A percentile compares a stretch with the other conserved stretches of the same genome.
Conservation (phyloP, 768 basidiomycete genomes). For the Leccinum incarnatum region DNA sequence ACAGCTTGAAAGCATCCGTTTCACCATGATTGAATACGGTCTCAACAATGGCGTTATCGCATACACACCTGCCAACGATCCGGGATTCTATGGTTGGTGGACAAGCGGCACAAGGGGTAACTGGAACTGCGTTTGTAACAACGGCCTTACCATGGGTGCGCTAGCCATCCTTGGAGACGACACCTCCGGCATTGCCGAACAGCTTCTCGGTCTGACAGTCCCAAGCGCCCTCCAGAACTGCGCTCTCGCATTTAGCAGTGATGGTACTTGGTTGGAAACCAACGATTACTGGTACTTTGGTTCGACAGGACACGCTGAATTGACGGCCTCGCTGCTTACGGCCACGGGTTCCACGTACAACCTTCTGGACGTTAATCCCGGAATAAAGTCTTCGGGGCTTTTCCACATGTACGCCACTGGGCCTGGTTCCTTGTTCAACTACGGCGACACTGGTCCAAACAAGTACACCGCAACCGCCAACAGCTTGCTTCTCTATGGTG, state of each 20-base stretch:
- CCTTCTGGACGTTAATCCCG: constrained; percentile 67
- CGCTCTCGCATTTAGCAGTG: constrained; percentile 53
- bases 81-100: constrained; percentile 72
- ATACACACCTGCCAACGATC: constrained; percentile 40
- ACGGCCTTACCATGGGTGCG: constrained; percentile 83
- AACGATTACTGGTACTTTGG: constrained; percentile 97
- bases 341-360: constrained; percentile 85
- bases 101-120: constrained; percentile 69
- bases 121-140: constrained; percentile 98
- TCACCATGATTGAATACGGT: constrained; percentile 75
- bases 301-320: constrained; percentile 86
- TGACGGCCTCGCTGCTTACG: constrained; percentile 75
- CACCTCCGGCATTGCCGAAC: constrained; percentile 63
- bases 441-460: constrained; percentile 70
- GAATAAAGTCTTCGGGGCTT: constrained; percentile 66
- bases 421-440: constrained; percentile 79
- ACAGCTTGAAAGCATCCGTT: constrained; percentile 67
- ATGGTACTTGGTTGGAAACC: constrained; percentile 94
- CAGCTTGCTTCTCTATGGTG: constrained; percentile 73
- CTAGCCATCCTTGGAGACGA: constrained; percentile 89
- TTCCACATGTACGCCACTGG: constrained; percentile 92
- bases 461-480: constrained; percentile 96
- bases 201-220: constrained; percentile 66
- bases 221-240: constrained; percentile 79
- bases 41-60: constrained; percentile 62